Base-by-base conservation (phyloP, 441 rosid species). In the Populus hybrid region DNA sequence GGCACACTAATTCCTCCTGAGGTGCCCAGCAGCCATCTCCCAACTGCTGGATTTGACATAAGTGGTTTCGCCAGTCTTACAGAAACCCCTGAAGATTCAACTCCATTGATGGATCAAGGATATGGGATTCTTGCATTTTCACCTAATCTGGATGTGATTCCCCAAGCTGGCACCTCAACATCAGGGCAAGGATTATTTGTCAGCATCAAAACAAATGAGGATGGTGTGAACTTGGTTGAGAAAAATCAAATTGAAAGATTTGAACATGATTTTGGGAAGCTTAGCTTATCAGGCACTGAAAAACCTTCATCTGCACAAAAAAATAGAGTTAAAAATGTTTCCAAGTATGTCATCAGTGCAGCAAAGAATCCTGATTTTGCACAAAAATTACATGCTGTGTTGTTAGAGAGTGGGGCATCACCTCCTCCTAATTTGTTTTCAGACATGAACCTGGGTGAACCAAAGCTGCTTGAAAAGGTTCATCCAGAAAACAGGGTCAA, bases 281-380 rank as follows among this genome's bases (percentile, higher is more conserved):
- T 85, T 80, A 82, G 82, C 68, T 81, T 81, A 71, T 84, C 89
- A 10, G 81, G 83, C 53, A 80, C 78, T 78, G 91, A 80, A 80
- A 87, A 88, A 79, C 83, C 92, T 63, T 88, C 90, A 53, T 77
- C 89, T 77, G 90, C 93, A 5, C 95, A 92, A 83, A 92, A 89
- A 81, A 90, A 88, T 65, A 94, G 92, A 87, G 97, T 92, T 50
- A 91, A 93, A 79, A 90, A 91, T 85, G 97, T 93, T 81, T 92
- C 97, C 2, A 87, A 89, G 80, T 95, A 91, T 82, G 99, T 93
- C 81, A 91, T 92, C 70, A 89, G 87, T 82, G 99, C 97, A 35
- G 94, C 99, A 26, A 95, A 93, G 87, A 85, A 95, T 85, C 97
- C 98, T 66, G 97, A 92, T 71, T 93, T 95, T 82, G 97, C 99